A percentile compares a stretch with the other conserved stretches of the same genome.
These are phyloP conservation scores for Chytriomyces confervae DNA, from an alignment of 192 early-diverging fungal genomes.

Conservation along the genomic window DNA sequence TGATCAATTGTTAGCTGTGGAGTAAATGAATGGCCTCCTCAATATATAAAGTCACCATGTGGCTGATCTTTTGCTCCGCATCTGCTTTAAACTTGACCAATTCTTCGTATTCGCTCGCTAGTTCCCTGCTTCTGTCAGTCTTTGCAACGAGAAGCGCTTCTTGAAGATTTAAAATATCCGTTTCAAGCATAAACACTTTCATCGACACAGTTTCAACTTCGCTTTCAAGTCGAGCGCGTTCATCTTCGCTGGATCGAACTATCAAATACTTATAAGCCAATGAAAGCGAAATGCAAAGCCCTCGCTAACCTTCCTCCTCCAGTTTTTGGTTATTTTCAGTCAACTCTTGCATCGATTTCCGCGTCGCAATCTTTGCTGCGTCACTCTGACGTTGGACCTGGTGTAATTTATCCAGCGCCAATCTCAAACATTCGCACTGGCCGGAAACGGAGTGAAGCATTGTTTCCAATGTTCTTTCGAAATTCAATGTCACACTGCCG, in stretches of 20 bases:
- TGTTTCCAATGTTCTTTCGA: no score
- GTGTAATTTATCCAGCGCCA: no score
- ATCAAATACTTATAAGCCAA: neutral
- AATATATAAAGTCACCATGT: neutral
- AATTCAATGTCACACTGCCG: no score
- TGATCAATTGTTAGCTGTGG: neutral
- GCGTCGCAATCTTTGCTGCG: no score
- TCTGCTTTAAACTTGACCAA: neutral
- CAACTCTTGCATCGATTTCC: neutral
- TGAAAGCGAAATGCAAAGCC: neutral
- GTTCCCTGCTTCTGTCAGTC: neutral
- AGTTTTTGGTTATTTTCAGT: neutral
- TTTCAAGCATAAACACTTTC: slow-evolving; percentile 1
- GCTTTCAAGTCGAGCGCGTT: slow-evolving; percentile 6
- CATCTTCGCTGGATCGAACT: slow-evolving; percentile 4
- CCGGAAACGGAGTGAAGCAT: no score
- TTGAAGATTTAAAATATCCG: neutral
- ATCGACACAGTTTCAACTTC: neutral
- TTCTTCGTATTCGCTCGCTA: neutral
- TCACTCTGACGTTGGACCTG: no score
- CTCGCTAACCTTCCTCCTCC: neutral
- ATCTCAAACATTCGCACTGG: no score
- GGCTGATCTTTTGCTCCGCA: neutral
- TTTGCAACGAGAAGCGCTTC: neutral
- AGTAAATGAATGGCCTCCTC: neutral